These are phyloP conservation scores for Rossbeevera mucosa DNA, from an alignment of 768 basidiomycete species.

Conservation along the genomic window DNA sequence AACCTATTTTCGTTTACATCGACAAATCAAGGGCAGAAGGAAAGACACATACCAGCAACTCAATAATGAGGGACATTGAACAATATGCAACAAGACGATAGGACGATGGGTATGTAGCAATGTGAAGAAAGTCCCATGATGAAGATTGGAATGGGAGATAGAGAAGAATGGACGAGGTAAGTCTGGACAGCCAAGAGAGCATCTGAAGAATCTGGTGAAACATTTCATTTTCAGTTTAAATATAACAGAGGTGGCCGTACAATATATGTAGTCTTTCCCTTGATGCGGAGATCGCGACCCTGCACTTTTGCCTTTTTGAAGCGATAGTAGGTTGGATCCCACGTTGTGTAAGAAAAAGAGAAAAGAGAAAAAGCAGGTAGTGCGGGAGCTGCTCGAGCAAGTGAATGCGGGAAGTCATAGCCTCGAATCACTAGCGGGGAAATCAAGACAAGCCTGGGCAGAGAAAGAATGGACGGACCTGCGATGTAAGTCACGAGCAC, in stretches of 20 bases:
- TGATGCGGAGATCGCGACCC: slow-evolving; percentile 65
- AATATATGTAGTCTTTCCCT: slow-evolving; percentile 59
- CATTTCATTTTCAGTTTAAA: background rate
- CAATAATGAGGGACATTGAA: slow-evolving; percentile 40
- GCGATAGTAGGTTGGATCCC: slow-evolving; percentile 79
- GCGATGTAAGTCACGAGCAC: slow-evolving; percentile 40
- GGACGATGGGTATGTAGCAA: slow-evolving; percentile 35
- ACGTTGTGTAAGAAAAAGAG: slow-evolving; percentile 75
- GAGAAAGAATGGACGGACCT: slow-evolving; percentile 36
- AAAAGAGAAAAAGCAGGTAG: slow-evolving; percentile 49
- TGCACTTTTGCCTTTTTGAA: slow-evolving; percentile 58
- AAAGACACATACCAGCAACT: slow-evolving; percentile 48
- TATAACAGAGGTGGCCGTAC: slow-evolving; percentile 39
- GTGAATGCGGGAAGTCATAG: slow-evolving; percentile 15
- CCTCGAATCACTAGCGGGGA: slow-evolving; percentile 18
- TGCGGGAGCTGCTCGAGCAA: slow-evolving; percentile 30
- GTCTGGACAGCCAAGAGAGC: slow-evolving; percentile 52
- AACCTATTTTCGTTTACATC: slow-evolving; percentile 36
- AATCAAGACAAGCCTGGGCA: slow-evolving; percentile 1
- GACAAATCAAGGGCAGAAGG: background rate
- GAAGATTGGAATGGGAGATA: slow-evolving; percentile 39
- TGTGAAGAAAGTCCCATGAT: slow-evolving; percentile 36
- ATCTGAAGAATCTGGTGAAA: slow-evolving; percentile 53
- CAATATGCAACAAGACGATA: slow-evolving; percentile 43
- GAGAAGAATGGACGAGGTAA: slow-evolving; percentile 46